Conservation (phyloP, 2,329 filamentous ascomycete genomes). For the Bisporella sp. region DNA sequence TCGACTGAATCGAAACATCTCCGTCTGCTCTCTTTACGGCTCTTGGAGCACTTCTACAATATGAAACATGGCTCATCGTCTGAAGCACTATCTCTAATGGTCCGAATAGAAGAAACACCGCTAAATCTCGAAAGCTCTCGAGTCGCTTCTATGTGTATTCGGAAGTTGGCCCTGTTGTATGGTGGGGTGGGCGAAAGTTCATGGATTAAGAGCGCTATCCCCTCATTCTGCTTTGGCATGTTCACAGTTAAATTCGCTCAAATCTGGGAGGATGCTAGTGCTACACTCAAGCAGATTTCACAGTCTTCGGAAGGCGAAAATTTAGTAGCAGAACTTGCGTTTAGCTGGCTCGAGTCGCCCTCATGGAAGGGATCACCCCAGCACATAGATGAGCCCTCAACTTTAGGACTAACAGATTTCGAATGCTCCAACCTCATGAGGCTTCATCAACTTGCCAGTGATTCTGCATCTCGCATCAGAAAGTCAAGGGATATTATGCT, state of each 20-base stretch:
- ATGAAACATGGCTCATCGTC: slow-evolving; percentile 40
- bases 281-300: slow-evolving; percentile 68
- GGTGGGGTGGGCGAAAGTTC: slow-evolving; percentile 51
- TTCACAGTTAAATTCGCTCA: slow-evolving; percentile 79
- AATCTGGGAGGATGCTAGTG: slow-evolving; percentile 78
- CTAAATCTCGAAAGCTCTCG: slow-evolving; percentile 71
- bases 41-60: slow-evolving; percentile 57
- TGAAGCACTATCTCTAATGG: slow-evolving; percentile 55
- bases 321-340: slow-evolving; percentile 61
- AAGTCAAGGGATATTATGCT: slow-evolving; percentile 53
- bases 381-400: slow-evolving; percentile 29
- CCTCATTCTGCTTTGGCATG: slow-evolving; percentile 81
- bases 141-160: slow-evolving; percentile 75
- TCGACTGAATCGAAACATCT: slow-evolving; percentile 68
- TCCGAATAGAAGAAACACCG: slow-evolving; percentile 73
- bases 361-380: slow-evolving; percentile 44
- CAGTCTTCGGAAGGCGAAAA: slow-evolving; percentile 67
- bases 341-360: slow-evolving; percentile 65
- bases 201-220: slow-evolving; percentile 66
- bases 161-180: slow-evolving; percentile 53
- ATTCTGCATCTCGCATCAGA: slow-evolving; percentile 45
- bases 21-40: slow-evolving; percentile 63
- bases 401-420: slow-evolving; percentile 59
- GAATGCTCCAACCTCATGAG: slow-evolving; percentile 71
- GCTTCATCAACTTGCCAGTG: slow-evolving; percentile 45